Evolutionary conservation across 768 basidiomycete genomes (phyloP), one percentile per base, ranked within the genome.

Genomic region (Porphyrellus cyaneotinctus): DNA sequence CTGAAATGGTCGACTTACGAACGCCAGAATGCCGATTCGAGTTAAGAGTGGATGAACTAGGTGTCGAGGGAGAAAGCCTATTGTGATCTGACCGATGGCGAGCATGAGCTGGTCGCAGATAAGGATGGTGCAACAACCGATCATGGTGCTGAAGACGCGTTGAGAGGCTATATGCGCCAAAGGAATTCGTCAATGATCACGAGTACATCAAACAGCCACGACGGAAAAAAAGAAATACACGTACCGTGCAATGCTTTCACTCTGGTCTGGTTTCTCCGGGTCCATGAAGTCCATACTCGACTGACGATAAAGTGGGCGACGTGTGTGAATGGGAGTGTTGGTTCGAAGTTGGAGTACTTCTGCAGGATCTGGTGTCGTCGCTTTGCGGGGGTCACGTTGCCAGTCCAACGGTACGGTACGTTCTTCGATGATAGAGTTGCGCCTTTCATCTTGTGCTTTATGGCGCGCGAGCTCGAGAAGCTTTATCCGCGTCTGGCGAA

Each of bases 241-340:
- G 49, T 69, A 90, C 88, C 81, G 78, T 51, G 78, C 75, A 63
- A 89, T 82, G 47, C 74, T 74, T 47, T 82, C 76, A 50, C 75
- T 80, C 44, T 49, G 56, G 43, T 71, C 64, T 36, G 71, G 74
- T 47, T 76, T 75, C 28, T 77, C 68, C 12, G 67, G 68, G 53
- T 78, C 80, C 70, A 92, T 81, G 58, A 90, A 91, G 64, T 92
- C 90, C 90, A 91, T 91, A 66, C 88, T 89, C 22, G 88, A 88
- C 72, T 89, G 88, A 52, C 86, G 77, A 70, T 88, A 88, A 23
- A 90, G 72, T 17, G 83, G 83, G 17, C 70, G 68, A 30, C 83
- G 79, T 50, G 75, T 75, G 32, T 67, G 70, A 44, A 44, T 60
- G 32, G 67, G 79, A 72, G 76, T 75, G 64, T 78, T 78, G 39